Base-by-base conservation (phyloP, 2,329 filamentous ascomycete genomes). In the Colletotrichum ledebouriae region DNA sequence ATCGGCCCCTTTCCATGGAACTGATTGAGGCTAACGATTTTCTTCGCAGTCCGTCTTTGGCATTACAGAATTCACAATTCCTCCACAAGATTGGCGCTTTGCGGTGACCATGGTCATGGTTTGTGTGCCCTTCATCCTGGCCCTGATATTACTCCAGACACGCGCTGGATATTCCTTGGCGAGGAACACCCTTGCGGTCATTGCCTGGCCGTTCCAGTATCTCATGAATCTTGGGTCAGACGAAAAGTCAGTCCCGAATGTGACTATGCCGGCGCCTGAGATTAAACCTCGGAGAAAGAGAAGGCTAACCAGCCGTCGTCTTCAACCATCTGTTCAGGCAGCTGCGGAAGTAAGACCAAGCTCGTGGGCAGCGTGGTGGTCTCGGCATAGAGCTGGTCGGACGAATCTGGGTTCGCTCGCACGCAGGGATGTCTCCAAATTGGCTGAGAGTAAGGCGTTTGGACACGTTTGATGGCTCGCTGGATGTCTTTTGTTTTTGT, bases 91-190 rank as follows among this genome's bases (percentile, higher is more conserved):
- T 74, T 84, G 81, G 79, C 76, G 77, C 11, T 85, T 86, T 68
- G 75, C 80, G 17, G 74, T 83, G 13, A 91, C 86, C 75, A 94
- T 94, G 72, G 90, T 90, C 6, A 89, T 87, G 76, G 89, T 85
- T 49, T 86, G 83, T 74, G 78, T 85, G 2, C 84, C 83, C 22
- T 86, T 86, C 71, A 82, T 85, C 73, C 70, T 84, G 25, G 75
- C 85, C 22, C 79, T 85, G 63, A 78, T 82, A 41, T 76, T 84
- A 34, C 75, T 85, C 39, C 83, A 85, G 62, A 83, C 80, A 6
- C 77, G 79, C 29, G 75, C 76, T 20, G 82, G 69, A 9, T 71
- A 70, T 34, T 62, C 67, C 11, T 52, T 71, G 2, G 67, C 67
- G 34, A 62, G 33, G 33, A 61, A 69, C 34, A 37, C 62, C 2